Percentiles rank a stretch among this genome's conserved stretches.
Conservation (phyloP, 768 basidiomycete species). For the Strobilomyces echinocephalus region DNA sequence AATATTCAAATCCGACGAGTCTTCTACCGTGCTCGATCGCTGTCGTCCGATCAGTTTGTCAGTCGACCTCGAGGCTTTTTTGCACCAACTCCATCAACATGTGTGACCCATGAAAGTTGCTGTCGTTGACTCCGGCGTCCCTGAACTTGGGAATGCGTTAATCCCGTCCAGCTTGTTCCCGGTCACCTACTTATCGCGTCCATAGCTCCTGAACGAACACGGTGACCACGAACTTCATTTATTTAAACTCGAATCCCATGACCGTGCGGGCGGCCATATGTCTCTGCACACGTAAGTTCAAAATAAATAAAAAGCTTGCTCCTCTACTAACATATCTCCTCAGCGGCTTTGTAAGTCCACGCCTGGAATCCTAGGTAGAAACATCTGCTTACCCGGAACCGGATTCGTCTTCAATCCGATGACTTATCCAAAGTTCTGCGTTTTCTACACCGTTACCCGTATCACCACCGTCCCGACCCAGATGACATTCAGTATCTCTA, state of each 20-base stretch:
- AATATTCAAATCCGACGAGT: not conserved
- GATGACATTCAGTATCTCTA: constrained; percentile 71
- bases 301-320: not conserved
- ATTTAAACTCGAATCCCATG: constrained; percentile 52
- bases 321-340: not conserved
- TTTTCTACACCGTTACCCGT: constrained; percentile 49
- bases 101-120: constrained; percentile 43
- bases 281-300: constrained; percentile 57
- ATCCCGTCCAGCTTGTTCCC: not conserved
- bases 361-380: too few species aligned
- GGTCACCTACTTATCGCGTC: not conserved
- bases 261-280: constrained; percentile 32
- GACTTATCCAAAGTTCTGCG: constrained; percentile 77
- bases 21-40: not conserved
- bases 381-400: too few species aligned
- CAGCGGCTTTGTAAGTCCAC: constrained; percentile 52
- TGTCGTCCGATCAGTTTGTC: not conserved
- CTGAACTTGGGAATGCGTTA: constrained; percentile 61
- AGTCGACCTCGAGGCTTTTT: not conserved
- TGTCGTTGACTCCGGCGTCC: constrained; percentile 73
- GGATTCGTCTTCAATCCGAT: constrained; percentile 67
- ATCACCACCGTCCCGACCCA: constrained; percentile 55
- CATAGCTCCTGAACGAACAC: constrained; percentile 64
- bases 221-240: constrained; percentile 73
- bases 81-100: not conserved